Base-by-base conservation (phyloP, 2,329 filamentous ascomycete genomes). In the Pseudogymnoascus sp. region DNA sequence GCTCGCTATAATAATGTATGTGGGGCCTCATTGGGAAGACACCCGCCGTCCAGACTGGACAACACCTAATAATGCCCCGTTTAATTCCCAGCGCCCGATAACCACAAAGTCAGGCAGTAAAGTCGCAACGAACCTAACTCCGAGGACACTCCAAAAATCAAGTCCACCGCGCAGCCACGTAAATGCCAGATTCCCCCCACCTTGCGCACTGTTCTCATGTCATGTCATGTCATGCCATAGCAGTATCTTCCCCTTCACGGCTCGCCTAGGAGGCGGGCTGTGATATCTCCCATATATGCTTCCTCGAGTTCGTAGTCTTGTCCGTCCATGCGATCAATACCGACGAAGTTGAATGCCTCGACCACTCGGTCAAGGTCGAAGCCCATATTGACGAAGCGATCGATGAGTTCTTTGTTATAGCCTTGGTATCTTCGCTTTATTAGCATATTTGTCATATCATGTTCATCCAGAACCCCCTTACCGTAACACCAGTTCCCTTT, bases 291-390 rank as follows among this genome's bases (percentile, higher is more conserved):
- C 83, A 96, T 91, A 69, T 92, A 93, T 1, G 88, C 91, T 71
- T 95, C 90, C 72, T 96, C 91, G n/a, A 96, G 79, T 70, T 90
- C 87, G 74, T 96, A 95, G 72, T 95, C 89, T 68, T 87, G 80
- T 0, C 92, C 92, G 26, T 82, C 83, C 69, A 88, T 91, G 17
- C 84, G 84, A 67, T 93, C 90, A 68, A 96, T 93, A 5, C 90
- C 89, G 7, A 95, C 87, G 65, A 83, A 89, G 62, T 88, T 82
- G 71, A 97, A 96, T 0, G 91, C 90, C 9, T 88, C 83, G 0
- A 97, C 91, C 1, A 97, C 91, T n/a, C 84, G 82, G 60, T 93
- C 89, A 1, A 96, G 83, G 64, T 91, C 87, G 70, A 97, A 97
- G 10, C 93, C 93, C 93, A 97, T 97, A 70, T 80, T 84, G 15